Evolutionary conservation across 345 rosid genomes (phyloP), one percentile per base, ranked within the genome.

Genomic region (Euphorbia pulcherrima): DNA sequence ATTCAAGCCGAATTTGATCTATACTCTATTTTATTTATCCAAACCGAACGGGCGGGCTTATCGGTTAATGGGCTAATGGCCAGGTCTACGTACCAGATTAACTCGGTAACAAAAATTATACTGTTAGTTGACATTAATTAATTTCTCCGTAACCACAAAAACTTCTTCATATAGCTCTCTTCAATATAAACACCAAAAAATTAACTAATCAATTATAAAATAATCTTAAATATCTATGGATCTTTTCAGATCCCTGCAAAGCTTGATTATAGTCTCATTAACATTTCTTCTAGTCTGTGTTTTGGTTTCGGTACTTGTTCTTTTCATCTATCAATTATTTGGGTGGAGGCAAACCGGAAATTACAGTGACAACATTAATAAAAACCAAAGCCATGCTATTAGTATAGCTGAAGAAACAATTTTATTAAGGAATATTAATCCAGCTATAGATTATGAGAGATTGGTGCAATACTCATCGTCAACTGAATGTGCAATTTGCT

Each of bases 401-500:
- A n/a, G n/a, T n/a, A n/a, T n/a, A n/a, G n/a, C n/a, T n/a, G n/a
- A n/a, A n/a, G n/a, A n/a, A n/a, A n/a, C n/a, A n/a, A n/a, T n/a
- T n/a, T n/a, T n/a, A n/a, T n/a, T n/a, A n/a, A n/a, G n/a, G n/a
- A n/a, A n/a, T n/a, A 44, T 44, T 14, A 50, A 50, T 50, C 4
- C 1, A 18, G 54, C 6, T 27, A 1, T 0, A 62, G 28, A 62
- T 1, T 62, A 6, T 16, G 44, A 44, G 27, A 62, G 7, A 4
- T 10, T 27, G 24, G 7, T 3, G 16, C 24, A 41, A 44, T 44
- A 44, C 16, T 44, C 50, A 44, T 44, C 50, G 2, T 13, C 53
- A 40, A 62, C 53, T 24, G 66, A 62, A 62, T 62, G 66, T 62
- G 66, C 53, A n/a, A 62, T 62, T 62, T 62, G 66, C 37, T 44